phyloP scores from a whole-genome alignment of 2,329 filamentous ascomycete genomes.

The Venturiaceae sp. region DNA sequence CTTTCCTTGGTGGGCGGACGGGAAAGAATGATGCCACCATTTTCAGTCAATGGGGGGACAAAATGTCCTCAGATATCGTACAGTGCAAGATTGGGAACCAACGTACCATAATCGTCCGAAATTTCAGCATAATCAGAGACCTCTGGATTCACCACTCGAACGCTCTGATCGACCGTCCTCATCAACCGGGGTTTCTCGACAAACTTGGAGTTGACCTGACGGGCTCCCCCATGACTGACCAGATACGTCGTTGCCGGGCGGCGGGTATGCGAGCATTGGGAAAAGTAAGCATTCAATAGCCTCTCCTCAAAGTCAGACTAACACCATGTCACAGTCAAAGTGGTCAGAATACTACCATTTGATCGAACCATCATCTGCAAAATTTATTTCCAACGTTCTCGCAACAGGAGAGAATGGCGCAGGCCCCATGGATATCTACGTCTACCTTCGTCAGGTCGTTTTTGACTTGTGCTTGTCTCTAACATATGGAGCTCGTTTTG shows the following conservation, averaged over 20 bases:
- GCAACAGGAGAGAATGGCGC: conserved; percentile 12
- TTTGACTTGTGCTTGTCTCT: conserved; percentile 16
- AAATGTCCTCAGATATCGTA: conserved; percentile 10
- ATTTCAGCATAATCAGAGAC: conserved; percentile 13
- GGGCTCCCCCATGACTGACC: conserved; percentile 15
- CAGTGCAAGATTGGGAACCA: conserved; percentile 14
- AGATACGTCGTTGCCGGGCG: conserved; percentile 14
- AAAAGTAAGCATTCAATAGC: background rate
- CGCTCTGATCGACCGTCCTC: conserved; percentile 14
- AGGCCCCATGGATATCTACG: conserved; percentile 13
- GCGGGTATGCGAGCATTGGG: conserved; percentile 15
- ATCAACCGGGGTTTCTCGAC: conserved; percentile 16
- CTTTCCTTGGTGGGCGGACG: conserved; percentile 13
- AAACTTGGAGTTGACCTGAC: conserved; percentile 15
- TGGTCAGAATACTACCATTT: conserved; percentile 16
- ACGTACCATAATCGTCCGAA: conserved; percentile 13
- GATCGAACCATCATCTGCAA: conserved; percentile 13
- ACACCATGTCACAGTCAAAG: conserved; percentile 8
- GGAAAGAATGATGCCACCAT: conserved; percentile 14
- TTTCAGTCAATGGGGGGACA: conserved; percentile 12
- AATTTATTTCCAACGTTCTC: conserved; percentile 9
- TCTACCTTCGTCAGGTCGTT: conserved; percentile 13
- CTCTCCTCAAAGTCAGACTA: background rate
- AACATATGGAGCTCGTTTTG: conserved; percentile 15
- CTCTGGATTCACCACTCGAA: conserved; percentile 14